Evolutionary conservation across 2,329 filamentous ascomycete genomes (phyloP).

Genomic region (Aspergillus pseudonomiae): DNA sequence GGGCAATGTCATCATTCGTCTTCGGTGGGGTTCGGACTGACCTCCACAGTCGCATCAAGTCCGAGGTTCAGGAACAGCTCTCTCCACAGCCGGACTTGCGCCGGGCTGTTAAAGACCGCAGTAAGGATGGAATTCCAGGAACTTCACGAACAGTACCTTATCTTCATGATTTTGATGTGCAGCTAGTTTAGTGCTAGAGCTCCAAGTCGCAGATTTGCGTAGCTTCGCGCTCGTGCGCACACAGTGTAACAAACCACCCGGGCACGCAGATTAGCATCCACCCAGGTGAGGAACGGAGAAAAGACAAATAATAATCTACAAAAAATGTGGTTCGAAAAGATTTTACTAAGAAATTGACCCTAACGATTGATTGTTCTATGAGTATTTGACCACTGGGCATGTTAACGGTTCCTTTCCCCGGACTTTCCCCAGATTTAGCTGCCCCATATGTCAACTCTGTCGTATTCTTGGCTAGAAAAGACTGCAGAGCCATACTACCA

Average conservation of each 20-base stretch:
- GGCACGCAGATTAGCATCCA: not conserved
- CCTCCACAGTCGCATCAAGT: conserved; percentile 43
- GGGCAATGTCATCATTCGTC: conserved; percentile 12
- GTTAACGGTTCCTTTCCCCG: not conserved
- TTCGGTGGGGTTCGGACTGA: conserved; percentile 17
- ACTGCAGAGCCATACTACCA: not conserved
- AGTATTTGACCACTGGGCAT: not conserved
- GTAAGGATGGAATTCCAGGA: not conserved
- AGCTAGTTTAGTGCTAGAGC: not conserved
- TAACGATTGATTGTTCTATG: not conserved
- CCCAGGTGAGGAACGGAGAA: too few species aligned
- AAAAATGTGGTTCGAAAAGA: not conserved
- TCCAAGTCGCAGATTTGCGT: not conserved
- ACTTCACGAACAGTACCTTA: not conserved
- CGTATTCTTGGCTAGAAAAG: not conserved
- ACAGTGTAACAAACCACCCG: not conserved
- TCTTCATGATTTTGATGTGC: not conserved
- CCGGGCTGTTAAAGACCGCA: conserved; percentile 8
- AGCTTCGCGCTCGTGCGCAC: not conserved
- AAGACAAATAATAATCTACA: not conserved
- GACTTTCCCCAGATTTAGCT: not conserved
- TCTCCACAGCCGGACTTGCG: conserved; percentile 37
- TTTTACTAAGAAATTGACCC: not conserved
- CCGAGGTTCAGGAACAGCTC: conserved; percentile 26
- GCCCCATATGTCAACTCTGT: not conserved